These are phyloP conservation scores for Nyssa sinensis DNA, from an alignment of 148 eudicot genomes.

Conservation along the genomic window DNA sequence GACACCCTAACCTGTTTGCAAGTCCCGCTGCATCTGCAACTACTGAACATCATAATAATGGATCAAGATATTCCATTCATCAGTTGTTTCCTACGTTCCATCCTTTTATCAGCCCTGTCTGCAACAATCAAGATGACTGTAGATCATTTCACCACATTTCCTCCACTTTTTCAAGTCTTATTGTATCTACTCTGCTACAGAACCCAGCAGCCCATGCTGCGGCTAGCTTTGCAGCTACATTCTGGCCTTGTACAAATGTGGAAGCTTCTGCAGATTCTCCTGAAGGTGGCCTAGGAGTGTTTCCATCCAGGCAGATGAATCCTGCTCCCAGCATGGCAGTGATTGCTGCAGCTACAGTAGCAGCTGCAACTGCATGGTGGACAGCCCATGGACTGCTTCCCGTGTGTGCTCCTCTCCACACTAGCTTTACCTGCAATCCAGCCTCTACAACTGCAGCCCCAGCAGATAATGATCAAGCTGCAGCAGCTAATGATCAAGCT, in stretches of 20 bases:
- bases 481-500: constrained; percentile 26
- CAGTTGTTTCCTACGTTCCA: constrained; percentile 50
- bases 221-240: constrained; percentile 80
- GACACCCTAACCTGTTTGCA: constrained; percentile 39
- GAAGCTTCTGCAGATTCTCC: constrained; percentile 47
- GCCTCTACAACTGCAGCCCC: constrained; percentile 30
- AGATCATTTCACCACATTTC: constrained; percentile 59
- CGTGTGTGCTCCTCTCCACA: constrained; percentile 51
- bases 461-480: constrained; percentile 28
- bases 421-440: constrained; percentile 49
- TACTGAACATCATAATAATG: constrained; percentile 46
- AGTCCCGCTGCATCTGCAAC: constrained; percentile 46
- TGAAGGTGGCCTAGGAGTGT: constrained; percentile 32
- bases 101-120: constrained; percentile 48
- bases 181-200: constrained; percentile 73
- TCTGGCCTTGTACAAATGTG: constrained; percentile 55
- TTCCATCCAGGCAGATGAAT: constrained; percentile 38
- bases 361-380: constrained; percentile 99
- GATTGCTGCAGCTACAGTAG: constrained; percentile 87
- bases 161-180: constrained; percentile 68
- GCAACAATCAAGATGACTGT: constrained; percentile 53
- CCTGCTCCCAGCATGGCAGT: constrained; percentile 74
- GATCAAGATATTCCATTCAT: constrained; percentile 48
- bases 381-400: constrained; percentile 84
- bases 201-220: constrained; percentile 96